A percentile compares a stretch with the other conserved stretches of the same genome.
Conservation (phyloP, 202 grass and related monocot species). For the Eragrostis tef region DNA sequence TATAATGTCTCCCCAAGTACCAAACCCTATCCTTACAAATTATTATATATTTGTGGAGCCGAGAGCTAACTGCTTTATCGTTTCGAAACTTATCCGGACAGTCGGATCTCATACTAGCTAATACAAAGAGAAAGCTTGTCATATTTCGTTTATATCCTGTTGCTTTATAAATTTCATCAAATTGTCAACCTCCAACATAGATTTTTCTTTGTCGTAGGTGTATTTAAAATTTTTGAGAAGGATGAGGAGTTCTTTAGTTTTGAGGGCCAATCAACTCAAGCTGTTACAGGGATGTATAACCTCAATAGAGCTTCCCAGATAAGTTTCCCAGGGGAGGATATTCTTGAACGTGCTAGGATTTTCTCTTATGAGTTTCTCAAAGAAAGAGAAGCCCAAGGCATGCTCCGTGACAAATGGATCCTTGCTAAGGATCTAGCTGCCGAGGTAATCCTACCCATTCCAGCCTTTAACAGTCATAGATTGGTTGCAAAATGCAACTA, state of each 20-base stretch:
- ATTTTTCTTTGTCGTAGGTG: conserved; percentile 55
- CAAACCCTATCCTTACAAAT: background rate
- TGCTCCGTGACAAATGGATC: conserved; percentile 85
- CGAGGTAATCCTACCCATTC: conserved; percentile 57
- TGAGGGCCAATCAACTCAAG: conserved; percentile 84
- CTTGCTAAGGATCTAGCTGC: conserved; percentile 78
- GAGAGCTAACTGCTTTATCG: too few species aligned
- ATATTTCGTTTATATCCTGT: too few species aligned
- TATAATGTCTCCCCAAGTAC: conserved; percentile 73
- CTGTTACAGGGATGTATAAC: conserved; percentile 94
- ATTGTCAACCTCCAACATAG: too few species aligned
- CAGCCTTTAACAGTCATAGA: background rate
- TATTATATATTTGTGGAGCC: too few species aligned
- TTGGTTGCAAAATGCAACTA: conserved; percentile 3
- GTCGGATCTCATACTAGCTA: too few species aligned
- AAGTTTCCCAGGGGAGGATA: conserved; percentile 64
- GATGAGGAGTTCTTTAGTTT: conserved; percentile 87
- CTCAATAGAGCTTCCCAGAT: conserved; percentile 80
- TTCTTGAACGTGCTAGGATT: conserved; percentile 59
- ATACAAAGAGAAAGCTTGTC: too few species aligned
- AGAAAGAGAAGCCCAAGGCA: conserved; percentile 54
- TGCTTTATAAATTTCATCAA: too few species aligned
- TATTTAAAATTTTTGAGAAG: conserved; percentile 87
- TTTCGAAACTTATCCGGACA: too few species aligned
- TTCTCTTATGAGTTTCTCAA: conserved; percentile 72